These are phyloP conservation scores for Hymenoscyphus occultus DNA, from an alignment of 2,329 filamentous ascomycete species.

Conservation along the genomic window DNA sequence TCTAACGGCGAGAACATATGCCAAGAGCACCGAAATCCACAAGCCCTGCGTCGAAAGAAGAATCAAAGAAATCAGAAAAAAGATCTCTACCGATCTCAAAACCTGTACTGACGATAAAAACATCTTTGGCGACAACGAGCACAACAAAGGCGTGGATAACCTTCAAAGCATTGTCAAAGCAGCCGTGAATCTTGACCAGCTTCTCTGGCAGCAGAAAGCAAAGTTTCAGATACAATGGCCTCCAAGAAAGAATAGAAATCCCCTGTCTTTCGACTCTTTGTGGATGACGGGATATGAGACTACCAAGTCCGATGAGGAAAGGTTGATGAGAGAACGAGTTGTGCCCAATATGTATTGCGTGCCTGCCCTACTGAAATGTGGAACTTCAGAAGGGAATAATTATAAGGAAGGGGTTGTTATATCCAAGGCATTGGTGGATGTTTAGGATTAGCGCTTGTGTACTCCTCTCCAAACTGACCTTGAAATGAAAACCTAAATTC, in stretches of 20 bases:
- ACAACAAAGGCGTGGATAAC: background rate
- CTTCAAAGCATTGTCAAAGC: background rate
- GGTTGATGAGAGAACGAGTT: background rate
- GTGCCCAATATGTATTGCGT: background rate
- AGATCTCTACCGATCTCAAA: background rate
- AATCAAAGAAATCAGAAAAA: background rate
- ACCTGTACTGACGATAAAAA: constrained; percentile 1
- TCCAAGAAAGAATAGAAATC: background rate
- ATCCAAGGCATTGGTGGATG: background rate
- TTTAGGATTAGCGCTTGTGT: background rate
- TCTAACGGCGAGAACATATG: background rate
- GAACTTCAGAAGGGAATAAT: background rate
- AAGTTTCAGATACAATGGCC: background rate
- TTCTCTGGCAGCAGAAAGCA: constrained; percentile 6
- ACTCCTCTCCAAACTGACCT: no score
- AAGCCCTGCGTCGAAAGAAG: background rate
- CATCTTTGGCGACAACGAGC: constrained; percentile 3
- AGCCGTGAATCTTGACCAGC: background rate
- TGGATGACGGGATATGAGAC: background rate
- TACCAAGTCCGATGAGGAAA: background rate
- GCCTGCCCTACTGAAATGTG: background rate
- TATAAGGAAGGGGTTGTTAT: background rate
- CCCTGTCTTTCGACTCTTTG: background rate
- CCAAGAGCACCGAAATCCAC: background rate
- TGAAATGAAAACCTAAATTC: no score